A percentile compares a stretch with the other conserved stretches of the same genome.
Conservation (phyloP, 1,284 basidiomycete genomes). For the Cryptococcus amylolentus region DNA sequence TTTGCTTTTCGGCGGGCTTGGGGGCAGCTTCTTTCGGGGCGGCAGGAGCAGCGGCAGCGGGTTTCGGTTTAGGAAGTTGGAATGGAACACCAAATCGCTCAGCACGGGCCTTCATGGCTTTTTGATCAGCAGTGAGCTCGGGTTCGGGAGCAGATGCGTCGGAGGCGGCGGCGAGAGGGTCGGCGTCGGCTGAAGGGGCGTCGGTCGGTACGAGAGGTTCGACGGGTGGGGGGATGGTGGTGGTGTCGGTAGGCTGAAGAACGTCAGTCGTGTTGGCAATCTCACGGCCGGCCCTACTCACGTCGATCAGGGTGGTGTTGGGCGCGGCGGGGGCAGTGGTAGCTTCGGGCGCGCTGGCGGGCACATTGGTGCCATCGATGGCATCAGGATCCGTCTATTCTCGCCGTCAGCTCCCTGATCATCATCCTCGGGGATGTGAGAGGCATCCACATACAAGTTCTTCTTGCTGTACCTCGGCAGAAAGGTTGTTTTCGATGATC, state of each 20-base stretch:
- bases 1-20: slow-evolving; percentile 11
- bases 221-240: neutral
- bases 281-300: slow-evolving; percentile 1
- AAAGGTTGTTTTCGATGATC: slow-evolving; percentile 40
- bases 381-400: slow-evolving; percentile 17
- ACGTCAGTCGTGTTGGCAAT: neutral
- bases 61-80: slow-evolving; percentile 27
- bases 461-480: slow-evolving; percentile 19
- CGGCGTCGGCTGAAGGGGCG: slow-evolving; percentile 3
- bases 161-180: slow-evolving; percentile 5
- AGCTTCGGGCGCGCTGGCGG: slow-evolving; percentile 1
- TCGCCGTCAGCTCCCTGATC: neutral
- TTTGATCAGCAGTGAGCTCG: slow-evolving; percentile 40
- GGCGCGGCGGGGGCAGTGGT: slow-evolving; percentile 7
- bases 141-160: neutral
- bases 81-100: slow-evolving; percentile 47
- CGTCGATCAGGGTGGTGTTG: slow-evolving; percentile 5
- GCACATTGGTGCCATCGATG: neutral
- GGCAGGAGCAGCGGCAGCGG: slow-evolving; percentile 9
- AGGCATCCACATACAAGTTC: slow-evolving; percentile 20
- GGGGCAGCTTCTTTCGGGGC: slow-evolving; percentile 11
- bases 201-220: neutral
- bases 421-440: no score
- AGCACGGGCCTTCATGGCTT: slow-evolving; percentile 44
- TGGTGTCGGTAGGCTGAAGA: neutral